Percentiles rank a stretch among this genome's conserved stretches.
Conservation (phyloP, 2,329 filamentous ascomycete species). For the Cladophialophora exuberans region DNA sequence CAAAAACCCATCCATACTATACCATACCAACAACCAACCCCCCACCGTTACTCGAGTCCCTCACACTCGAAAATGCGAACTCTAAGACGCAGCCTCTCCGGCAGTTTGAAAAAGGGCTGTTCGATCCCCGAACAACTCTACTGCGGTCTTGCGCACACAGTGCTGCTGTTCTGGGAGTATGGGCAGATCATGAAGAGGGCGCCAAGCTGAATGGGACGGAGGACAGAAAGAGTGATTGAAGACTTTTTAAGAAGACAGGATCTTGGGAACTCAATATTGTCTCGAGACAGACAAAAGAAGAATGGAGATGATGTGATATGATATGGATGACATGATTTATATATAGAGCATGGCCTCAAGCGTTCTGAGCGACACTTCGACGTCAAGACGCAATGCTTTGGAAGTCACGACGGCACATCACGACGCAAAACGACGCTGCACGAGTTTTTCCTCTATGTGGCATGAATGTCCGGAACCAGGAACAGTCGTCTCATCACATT, state of each 20-base stretch:
- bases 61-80: constrained; percentile 2
- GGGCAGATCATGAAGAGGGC: not conserved
- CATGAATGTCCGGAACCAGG: too few relatives aligned
- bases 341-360: too few relatives aligned
- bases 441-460: too few relatives aligned
- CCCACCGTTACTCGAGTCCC: not conserved
- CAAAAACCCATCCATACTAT: not conserved
- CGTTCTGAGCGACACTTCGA: too few relatives aligned
- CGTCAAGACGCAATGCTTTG: too few relatives aligned
- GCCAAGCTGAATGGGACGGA: not conserved
- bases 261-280: not conserved
- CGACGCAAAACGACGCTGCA: too few relatives aligned
- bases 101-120: not conserved
- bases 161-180: constrained; percentile 13
- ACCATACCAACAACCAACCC: not conserved
- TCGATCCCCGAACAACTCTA: constrained; percentile 11
- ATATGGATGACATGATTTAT: too few relatives aligned
- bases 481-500: too few relatives aligned
- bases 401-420: too few relatives aligned
- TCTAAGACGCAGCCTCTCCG: constrained; percentile 2
- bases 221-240: not conserved
- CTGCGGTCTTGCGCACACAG: constrained; percentile 9
- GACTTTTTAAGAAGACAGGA: not conserved
- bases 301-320: too few relatives aligned
- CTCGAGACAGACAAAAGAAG: not conserved